A percentile compares a stretch with the other conserved stretches of the same genome.
phyloP scores from a whole-genome alignment of 2,329 filamentous ascomycete genomes.

The Phialemoniopsis sp. region DNA sequence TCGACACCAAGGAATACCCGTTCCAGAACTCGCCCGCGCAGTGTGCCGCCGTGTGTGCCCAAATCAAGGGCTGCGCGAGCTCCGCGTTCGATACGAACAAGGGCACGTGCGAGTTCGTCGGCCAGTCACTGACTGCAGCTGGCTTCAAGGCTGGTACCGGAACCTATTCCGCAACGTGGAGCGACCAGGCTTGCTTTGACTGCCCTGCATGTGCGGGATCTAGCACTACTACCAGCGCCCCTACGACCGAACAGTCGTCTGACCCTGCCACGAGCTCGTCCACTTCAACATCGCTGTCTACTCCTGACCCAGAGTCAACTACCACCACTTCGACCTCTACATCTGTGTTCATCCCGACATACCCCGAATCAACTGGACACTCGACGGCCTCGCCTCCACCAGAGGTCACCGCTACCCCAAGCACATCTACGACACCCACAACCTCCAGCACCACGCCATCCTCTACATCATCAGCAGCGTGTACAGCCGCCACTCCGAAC shows the following conservation, averaged over 20 bases:
- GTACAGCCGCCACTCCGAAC: not conserved
- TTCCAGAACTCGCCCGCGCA: not conserved
- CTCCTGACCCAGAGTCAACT: not conserved
- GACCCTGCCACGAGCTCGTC: not conserved
- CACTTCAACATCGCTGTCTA: not conserved
- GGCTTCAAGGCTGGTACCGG: not conserved
- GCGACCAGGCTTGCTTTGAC: slow-evolving; percentile 1
- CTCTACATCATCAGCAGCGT: not conserved
- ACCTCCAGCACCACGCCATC: not conserved
- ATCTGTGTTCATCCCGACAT: not conserved
- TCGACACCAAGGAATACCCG: not conserved
- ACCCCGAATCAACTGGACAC: not conserved
- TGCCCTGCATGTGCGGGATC: not conserved
- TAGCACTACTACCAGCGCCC: not conserved
- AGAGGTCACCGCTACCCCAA: not conserved
- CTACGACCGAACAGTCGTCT: not conserved
- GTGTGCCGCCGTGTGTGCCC: slow-evolving; percentile 1
- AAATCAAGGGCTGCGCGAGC: not conserved
- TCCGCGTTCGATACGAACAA: not conserved
- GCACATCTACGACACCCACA: not conserved
- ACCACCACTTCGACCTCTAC: not conserved
- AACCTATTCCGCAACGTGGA: not conserved
- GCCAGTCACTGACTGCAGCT: not conserved
- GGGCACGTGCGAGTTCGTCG: not conserved
- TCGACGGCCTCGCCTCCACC: not conserved